phyloP scores from a whole-genome alignment of 495 filamentous ascomycete genomes.

The Penicillium salamii region DNA sequence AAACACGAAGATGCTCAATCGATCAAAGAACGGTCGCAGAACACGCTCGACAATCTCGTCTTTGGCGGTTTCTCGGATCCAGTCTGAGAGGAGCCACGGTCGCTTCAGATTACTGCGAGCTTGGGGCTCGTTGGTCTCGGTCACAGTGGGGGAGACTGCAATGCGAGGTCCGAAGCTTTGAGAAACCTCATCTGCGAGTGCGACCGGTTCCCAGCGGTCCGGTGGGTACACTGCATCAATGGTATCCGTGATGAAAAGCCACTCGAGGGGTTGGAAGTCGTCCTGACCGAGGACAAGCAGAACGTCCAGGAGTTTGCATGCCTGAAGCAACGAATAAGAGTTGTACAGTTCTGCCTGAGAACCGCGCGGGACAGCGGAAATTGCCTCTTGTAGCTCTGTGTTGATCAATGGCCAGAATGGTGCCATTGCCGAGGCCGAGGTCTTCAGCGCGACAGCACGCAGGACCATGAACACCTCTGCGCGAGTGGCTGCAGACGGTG shows the following conservation, averaged over 20 bases:
- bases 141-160: constrained; percentile 33
- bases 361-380: constrained; percentile 70
- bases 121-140: constrained; percentile 34
- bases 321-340: constrained; percentile 73
- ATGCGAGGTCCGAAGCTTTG: constrained; percentile 64
- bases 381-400: constrained; percentile 75
- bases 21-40: constrained; percentile 83
- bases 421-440: constrained; percentile 71
- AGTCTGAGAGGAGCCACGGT: constrained; percentile 43
- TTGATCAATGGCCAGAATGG: constrained; percentile 89
- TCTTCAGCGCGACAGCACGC: constrained; percentile 74
- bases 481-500: constrained; percentile 84
- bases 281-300: constrained; percentile 84
- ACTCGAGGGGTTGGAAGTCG: constrained; percentile 93
- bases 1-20: constrained; percentile 87
- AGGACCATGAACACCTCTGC: constrained; percentile 88
- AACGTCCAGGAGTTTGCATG: constrained; percentile 86
- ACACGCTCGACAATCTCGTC: constrained; percentile 73
- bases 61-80: constrained; percentile 50
- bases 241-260: constrained; percentile 95
- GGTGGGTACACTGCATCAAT: constrained; percentile 93
- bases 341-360: constrained; percentile 75
- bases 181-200: constrained; percentile 81
- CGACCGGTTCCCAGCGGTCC: constrained; percentile 64
- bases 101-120: constrained; percentile 28